A percentile compares a stretch with the other conserved stretches of the same genome.
phyloP scores from a whole-genome alignment of 139 green algal species.

The Picochlorum sp. region DNA sequence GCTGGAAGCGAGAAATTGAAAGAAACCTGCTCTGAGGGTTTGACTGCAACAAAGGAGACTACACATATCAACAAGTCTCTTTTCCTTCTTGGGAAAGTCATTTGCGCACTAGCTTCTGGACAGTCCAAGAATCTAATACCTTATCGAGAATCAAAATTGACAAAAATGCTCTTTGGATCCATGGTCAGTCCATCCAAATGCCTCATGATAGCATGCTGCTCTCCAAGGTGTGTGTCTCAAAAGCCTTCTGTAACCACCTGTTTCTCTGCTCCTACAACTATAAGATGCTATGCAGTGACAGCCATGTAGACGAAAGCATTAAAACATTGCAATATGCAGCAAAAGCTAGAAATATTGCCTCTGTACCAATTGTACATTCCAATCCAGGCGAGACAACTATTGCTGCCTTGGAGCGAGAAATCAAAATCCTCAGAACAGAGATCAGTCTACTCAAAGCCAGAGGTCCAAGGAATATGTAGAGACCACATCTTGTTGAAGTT shows the following conservation, averaged over 20 bases:
- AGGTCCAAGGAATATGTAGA: too few relatives aligned
- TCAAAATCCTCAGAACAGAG: conserved; percentile 61
- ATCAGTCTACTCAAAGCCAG: conserved; percentile 13
- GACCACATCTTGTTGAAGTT: too few relatives aligned
- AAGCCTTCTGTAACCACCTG: neutral
- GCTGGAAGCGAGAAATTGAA: conserved; percentile 84
- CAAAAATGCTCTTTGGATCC: conserved; percentile 52
- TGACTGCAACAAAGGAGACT: conserved; percentile 75
- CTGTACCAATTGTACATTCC: conserved; percentile 47
- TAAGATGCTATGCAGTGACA: neutral
- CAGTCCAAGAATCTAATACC: conserved; percentile 12
- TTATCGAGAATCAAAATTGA: conserved; percentile 44
- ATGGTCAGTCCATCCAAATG: conserved; percentile 46
- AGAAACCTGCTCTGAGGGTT: conserved; percentile 52
- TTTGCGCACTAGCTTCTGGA: conserved; percentile 20
- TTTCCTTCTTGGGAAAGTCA: conserved; percentile 86
- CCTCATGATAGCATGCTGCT: conserved; percentile 88
- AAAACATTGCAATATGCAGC: conserved; percentile 81
- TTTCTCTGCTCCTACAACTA: neutral
- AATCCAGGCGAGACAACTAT: conserved; percentile 43
- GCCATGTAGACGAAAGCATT: conserved; percentile 68
- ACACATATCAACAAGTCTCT: conserved; percentile 88
- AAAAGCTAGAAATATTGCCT: conserved; percentile 81
- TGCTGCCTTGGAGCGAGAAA: conserved; percentile 55
- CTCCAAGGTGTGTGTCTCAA: conserved; percentile 26